phyloP scores from a whole-genome alignment of 2,329 filamentous ascomycete genomes.

The Bipolaris gigantea region DNA sequence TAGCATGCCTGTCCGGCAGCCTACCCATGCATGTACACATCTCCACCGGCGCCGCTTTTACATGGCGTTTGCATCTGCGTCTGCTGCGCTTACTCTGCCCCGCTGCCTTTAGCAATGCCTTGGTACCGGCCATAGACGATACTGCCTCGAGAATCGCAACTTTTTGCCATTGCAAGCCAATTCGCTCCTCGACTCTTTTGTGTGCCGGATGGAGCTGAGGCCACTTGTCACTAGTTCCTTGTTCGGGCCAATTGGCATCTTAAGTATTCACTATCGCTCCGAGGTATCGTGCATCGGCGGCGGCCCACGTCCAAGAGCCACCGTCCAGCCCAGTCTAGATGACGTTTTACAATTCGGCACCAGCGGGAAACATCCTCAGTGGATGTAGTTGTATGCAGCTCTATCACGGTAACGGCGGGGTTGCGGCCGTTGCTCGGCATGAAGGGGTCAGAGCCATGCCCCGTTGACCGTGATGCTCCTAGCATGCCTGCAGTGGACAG shows the following conservation, averaged over 20 bases:
- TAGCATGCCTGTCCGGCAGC: constrained; percentile 44
- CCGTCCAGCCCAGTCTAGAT: constrained; percentile 41
- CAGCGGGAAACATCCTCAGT: constrained; percentile 42
- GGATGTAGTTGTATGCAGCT: constrained; percentile 45
- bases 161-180: constrained; percentile 37
- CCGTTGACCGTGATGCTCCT: constrained; percentile 31
- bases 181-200: constrained; percentile 33
- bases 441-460: constrained; percentile 41
- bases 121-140: constrained; percentile 32
- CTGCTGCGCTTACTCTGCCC: constrained; percentile 44
- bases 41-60: constrained; percentile 43
- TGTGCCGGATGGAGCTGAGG: constrained; percentile 38
- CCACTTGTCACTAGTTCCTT: constrained; percentile 28
- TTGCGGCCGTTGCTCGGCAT: constrained; percentile 38
- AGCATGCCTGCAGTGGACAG: constrained; percentile 21
- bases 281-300: constrained; percentile 42
- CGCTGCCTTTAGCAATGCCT: constrained; percentile 41
- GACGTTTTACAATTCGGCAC: constrained; percentile 40
- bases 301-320: constrained; percentile 31
- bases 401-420: constrained; percentile 46
- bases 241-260: constrained; percentile 38
- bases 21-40: constrained; percentile 45
- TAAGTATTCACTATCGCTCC: constrained; percentile 27
- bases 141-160: constrained; percentile 30
- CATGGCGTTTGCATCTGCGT: constrained; percentile 35